Evolutionary conservation across 306 rosid species (phyloP), one percentile per base, ranked within the genome.

Genomic region (Acacia crassicarpa): DNA sequence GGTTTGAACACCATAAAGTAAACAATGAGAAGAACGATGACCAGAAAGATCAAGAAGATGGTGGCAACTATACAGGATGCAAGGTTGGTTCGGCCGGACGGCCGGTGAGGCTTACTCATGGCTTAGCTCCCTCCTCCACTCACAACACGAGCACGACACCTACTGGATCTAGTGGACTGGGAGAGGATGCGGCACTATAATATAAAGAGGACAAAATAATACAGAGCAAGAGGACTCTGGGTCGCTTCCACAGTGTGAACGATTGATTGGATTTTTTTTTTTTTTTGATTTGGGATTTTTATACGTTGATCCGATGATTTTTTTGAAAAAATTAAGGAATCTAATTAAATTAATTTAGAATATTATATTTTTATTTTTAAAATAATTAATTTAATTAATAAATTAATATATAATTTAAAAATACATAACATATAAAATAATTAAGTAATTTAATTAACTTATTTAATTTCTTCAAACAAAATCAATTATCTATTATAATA

Each of bases 51-150:
- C 11, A 95, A 75, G 91, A 93, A 93, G 73, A 93, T 67, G 9
- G 95, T 87, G 72, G 99, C 99, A 1, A 93, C 98, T 5, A 90
- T 40, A 81, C 99, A 95, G 0, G 99, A 95, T 1, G 99, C 99
- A 0, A 95, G 78, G 94, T 93, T 95, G n/a, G 98, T 92, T 8
- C 95, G 86, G 20, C 91, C 99, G 0, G 97, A 94, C 1, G 92
- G 94, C 15, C 88, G 82, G 46, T 82, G 88, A 3, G 87, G 89
- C 67, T 91, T 92, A 59, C 70, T 76, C 98, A 92, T 94, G 10
- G 61, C 30, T 58, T 9, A 8, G 80, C 35, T 79, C 51, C 30
- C 22, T 75, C 33, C 43, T 27, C 13, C 13, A 5, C 71, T 33
- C 48, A 20, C 54, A 41, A 20, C 48, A 20, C 4, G 15, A 14